Evolutionary conservation across 306 rosid genomes (phyloP).

Genomic region (Clitoria ternatea): DNA sequence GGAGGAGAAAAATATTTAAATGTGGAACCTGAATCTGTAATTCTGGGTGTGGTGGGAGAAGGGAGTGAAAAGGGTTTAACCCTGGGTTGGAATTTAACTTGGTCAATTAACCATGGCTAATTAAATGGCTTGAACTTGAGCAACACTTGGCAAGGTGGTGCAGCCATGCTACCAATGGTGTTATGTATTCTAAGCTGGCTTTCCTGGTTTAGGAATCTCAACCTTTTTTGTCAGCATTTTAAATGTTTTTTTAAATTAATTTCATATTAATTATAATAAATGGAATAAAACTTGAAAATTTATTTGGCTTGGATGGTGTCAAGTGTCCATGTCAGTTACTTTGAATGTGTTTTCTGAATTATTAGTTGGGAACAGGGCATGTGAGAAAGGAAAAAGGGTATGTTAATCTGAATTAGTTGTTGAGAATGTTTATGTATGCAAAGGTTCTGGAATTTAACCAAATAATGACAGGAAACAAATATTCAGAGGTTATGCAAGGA

Average conservation of each 20-base stretch:
- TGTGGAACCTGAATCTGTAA: not conserved
- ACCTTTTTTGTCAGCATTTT: slow-evolving; percentile 16
- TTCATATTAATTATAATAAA: not conserved
- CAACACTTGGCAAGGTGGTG: slow-evolving; percentile 66
- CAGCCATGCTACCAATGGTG: slow-evolving; percentile 89
- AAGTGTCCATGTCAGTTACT: slow-evolving; percentile 20
- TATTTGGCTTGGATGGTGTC: slow-evolving; percentile 12
- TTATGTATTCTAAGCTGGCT: slow-evolving; percentile 33
- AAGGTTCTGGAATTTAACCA: not conserved
- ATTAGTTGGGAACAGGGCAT: slow-evolving; percentile 1
- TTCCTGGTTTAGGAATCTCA: slow-evolving; percentile 22
- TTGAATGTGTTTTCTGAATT: not conserved
- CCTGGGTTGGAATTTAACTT: slow-evolving; percentile 27
- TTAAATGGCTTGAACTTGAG: slow-evolving; percentile 23
- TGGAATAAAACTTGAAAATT: not conserved
- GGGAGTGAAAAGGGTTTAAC: not conserved
- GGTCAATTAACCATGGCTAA: slow-evolving; percentile 56
- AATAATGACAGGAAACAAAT: slow-evolving; percentile 10
- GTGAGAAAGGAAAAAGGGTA: not conserved
- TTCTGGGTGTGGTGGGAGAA: not conserved
- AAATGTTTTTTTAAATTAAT: not conserved
- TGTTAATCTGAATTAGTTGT: not conserved
- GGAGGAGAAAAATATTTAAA: not conserved
- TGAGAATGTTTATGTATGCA: slow-evolving; percentile 17
- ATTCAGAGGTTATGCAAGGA: not conserved